A percentile compares a stretch with the other conserved stretches of the same genome.
These are phyloP conservation scores for Forsythia suspensa DNA, from an alignment of 257 asterid genomes.

Conservation along the genomic window DNA sequence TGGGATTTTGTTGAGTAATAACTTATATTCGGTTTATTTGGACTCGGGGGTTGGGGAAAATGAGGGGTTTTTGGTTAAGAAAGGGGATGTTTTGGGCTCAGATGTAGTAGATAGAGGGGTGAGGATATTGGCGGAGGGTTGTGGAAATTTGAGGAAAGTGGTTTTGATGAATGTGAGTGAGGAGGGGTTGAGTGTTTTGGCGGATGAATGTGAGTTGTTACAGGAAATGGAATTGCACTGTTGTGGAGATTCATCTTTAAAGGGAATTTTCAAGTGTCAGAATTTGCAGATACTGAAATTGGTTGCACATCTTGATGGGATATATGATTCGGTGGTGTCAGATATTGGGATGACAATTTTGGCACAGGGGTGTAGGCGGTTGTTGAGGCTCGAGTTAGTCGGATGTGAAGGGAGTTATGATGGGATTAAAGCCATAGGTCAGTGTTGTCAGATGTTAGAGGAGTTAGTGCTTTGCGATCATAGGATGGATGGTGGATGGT, in stretches of 20 bases:
- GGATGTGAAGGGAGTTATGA: conserved; percentile 96
- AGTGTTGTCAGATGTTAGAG: conserved; percentile 86
- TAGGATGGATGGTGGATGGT: conserved; percentile 96
- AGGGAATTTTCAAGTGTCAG: conserved; percentile 56
- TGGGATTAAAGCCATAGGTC: conserved; percentile 89
- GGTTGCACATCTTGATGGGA: conserved; percentile 63
- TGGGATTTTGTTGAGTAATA: conserved; percentile 65
- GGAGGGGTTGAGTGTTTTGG: conserved; percentile 64
- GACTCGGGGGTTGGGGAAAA: conserved; percentile 39
- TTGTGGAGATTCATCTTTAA: conserved; percentile 59
- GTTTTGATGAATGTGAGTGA: conserved; percentile 65
- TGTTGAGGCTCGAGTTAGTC: conserved; percentile 77
- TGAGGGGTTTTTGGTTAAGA: conserved; percentile 51
- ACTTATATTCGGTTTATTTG: conserved; percentile 49
- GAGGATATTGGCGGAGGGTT: conserved; percentile 68
- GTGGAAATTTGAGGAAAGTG: conserved; percentile 56
- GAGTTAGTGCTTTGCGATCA: conserved; percentile 68
- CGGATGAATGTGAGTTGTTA: conserved; percentile 71
- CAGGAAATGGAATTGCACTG: conserved; percentile 89
- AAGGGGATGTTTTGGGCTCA: conserved; percentile 47
- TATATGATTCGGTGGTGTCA: conserved; percentile 63
- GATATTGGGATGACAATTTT: conserved; percentile 90
- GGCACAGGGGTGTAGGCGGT: conserved; percentile 85
- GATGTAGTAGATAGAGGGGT: conserved; percentile 65
- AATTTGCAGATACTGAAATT: conserved; percentile 85